Conservation (phyloP, 768 basidiomycete genomes). For the Leccinum fibrillosum region DNA sequence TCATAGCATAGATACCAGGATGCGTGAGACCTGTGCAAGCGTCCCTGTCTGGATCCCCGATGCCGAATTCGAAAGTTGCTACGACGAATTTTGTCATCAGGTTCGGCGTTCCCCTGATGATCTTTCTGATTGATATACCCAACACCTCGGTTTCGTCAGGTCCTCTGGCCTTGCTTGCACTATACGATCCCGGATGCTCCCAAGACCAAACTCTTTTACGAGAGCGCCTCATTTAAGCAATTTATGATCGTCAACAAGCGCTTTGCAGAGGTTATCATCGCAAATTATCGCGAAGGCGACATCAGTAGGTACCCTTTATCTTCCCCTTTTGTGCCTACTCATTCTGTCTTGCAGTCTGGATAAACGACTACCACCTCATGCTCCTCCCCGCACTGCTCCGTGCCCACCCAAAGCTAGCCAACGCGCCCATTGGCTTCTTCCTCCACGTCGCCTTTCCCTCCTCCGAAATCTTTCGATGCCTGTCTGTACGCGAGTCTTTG, state of each 20-base stretch:
- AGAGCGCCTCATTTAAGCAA: constrained; percentile 76
- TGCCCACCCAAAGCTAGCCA: constrained; percentile 44
- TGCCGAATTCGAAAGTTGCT: constrained; percentile 72
- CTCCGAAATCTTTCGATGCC: constrained; percentile 92
- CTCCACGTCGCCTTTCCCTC: constrained; percentile 95
- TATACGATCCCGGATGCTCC: constrained; percentile 87
- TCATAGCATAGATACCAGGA: constrained; percentile 50
- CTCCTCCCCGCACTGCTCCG: constrained; percentile 87
- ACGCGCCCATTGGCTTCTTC: constrained; percentile 73
- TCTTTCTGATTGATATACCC: constrained; percentile 15
- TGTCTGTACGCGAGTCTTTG: constrained; percentile 73
- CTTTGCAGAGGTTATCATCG: constrained; percentile 82
- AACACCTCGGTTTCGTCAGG: constrained; percentile 30
- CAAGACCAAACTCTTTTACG: constrained; percentile 78
- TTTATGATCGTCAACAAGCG: constrained; percentile 89
- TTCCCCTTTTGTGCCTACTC: not conserved
- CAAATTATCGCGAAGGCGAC: constrained; percentile 83
- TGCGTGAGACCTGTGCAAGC: constrained; percentile 39
- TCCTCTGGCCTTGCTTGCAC: constrained; percentile 85
- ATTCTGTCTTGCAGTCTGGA: constrained; percentile 49
- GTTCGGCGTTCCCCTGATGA: constrained; percentile 31
- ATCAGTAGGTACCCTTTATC: constrained; percentile 43
- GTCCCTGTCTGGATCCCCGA: constrained; percentile 80
- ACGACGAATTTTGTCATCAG: constrained; percentile 88
- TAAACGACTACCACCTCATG: constrained; percentile 97